Conservation (phyloP, 2,329 filamentous ascomycete species). For the Aspergillus flavus region DNA sequence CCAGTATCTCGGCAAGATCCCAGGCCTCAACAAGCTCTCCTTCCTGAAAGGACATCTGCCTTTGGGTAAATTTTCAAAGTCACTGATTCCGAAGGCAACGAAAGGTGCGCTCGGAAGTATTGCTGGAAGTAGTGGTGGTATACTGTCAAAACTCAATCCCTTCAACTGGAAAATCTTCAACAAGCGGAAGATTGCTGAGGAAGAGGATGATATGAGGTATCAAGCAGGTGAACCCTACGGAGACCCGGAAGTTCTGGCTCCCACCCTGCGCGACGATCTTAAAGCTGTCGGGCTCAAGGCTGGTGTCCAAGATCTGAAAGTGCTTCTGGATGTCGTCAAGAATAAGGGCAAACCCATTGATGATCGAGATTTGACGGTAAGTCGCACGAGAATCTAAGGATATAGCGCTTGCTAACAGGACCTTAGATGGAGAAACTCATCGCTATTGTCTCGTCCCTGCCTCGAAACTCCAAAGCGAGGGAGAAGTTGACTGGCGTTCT, state of each 20-base stretch:
- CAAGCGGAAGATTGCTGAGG: slow-evolving; percentile 11
- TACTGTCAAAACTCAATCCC: slow-evolving; percentile 11
- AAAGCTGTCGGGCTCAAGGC: slow-evolving; percentile 63
- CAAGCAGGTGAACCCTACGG: slow-evolving; percentile 14
- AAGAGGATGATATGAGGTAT: slow-evolving; percentile 17
- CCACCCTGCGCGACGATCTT: slow-evolving; percentile 69
- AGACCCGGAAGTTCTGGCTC: slow-evolving; percentile 56
- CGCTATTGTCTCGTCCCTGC: slow-evolving; percentile 7
- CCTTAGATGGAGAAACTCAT: slow-evolving; percentile 14
- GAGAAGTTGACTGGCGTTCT: slow-evolving; percentile 9
- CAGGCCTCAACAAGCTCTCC: neutral
- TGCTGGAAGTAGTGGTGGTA: slow-evolving; percentile 7
- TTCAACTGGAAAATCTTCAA: slow-evolving; percentile 12
- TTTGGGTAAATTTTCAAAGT: neutral
- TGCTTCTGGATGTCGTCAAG: slow-evolving; percentile 13
- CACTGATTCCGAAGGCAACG: neutral
- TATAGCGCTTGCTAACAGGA: neutral
- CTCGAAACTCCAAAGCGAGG: slow-evolving; percentile 8
- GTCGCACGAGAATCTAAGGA: neutral
- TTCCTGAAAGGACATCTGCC: neutral
- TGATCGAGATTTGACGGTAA: slow-evolving; percentile 12
- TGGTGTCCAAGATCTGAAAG: slow-evolving; percentile 27
- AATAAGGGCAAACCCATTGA: slow-evolving; percentile 14
- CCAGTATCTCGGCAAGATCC: slow-evolving; percentile 1
- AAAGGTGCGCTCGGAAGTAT: slow-evolving; percentile 11